Evolutionary conservation across 306 rosid species (phyloP), one percentile per base, ranked within the genome.

Genomic region (Lithocarpus polystachyus): DNA sequence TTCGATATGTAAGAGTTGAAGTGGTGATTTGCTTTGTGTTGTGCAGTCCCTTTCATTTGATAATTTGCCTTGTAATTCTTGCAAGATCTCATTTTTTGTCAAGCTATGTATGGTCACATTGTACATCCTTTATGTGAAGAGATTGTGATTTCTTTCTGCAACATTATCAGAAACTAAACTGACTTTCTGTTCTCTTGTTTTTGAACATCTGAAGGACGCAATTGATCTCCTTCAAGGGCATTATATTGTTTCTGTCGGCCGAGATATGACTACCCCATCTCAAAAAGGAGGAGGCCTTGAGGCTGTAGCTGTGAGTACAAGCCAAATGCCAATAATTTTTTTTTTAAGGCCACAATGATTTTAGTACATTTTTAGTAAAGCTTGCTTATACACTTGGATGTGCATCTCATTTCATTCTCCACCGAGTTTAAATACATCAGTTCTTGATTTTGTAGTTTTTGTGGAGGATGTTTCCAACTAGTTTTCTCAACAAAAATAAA

Each of bases 151-250:
- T 72, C 64, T 33, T 77, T 77, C 53, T 71, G 55, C 60, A 51
- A 76, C 53, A 79, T 65, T 64, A 72, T 77, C 5, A 17, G 26
- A 56, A 19, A 15, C 72, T 43, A 78, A 60, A 54, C 20, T 82
- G 76, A 79, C 79, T 33, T 77, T 54, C 62, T 86, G 22, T 82
- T 75, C 33, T 80, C 33, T 57, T 56, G 52, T 73, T 61, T 80
- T 78, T 45, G 57, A 55, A 35, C 70, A 51, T 73, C 65, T 80
- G 87, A 84, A 95, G 99, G 99, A 95, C 78, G 94, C 98, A 77
- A 95, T 91, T 85, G 99, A 95, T 91, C 99, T 95, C 79, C 75
- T 93, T 82, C 98, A 95, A 88, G 99, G 99, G 83, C 94, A 95
- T 88, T 95, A 91, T 84, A 95, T 95, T 65, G 96, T 90, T 85